Conservation (phyloP, 805 yeast species). For the Helenozyma rhizophorensis region DNA sequence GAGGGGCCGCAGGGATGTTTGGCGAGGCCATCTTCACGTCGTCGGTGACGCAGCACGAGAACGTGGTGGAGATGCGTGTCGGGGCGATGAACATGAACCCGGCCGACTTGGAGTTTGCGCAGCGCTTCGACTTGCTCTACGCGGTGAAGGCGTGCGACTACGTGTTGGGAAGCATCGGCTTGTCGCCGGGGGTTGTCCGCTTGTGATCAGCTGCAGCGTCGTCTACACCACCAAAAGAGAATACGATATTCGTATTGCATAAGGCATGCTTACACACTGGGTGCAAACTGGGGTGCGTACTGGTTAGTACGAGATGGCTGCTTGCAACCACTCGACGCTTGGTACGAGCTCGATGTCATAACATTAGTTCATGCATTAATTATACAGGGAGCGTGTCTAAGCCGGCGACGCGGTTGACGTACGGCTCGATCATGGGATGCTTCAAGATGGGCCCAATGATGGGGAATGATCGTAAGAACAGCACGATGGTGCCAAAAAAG, state of each 20-base stretch:
- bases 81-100: not conserved
- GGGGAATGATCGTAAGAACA: slow-evolving; percentile 84
- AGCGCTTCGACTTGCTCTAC: slow-evolving; percentile 13
- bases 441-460: slow-evolving; percentile 80
- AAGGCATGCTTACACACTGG: too few species aligned
- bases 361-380: too few species aligned
- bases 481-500: slow-evolving; percentile 83
- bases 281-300: too few species aligned
- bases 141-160: slow-evolving; percentile 12
- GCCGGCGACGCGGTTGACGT: slow-evolving; percentile 41
- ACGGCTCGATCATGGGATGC: slow-evolving; percentile 79
- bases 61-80: not conserved
- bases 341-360: too few species aligned
- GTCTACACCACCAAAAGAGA: too few species aligned
- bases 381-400: slow-evolving; percentile 37
- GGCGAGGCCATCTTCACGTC: slow-evolving; percentile 1
- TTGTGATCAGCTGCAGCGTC: too few species aligned
- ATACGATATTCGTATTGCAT: too few species aligned
- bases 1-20: slow-evolving; percentile 6
- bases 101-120: slow-evolving; percentile 4
- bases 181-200: too few species aligned
- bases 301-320: too few species aligned
- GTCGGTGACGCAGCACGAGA: not conserved
- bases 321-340: too few species aligned
- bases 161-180: slow-evolving; percentile 2